Evolutionary conservation across 2,329 filamentous ascomycete genomes (phyloP).

Genomic region (Trichoderma citrinoviride): DNA sequence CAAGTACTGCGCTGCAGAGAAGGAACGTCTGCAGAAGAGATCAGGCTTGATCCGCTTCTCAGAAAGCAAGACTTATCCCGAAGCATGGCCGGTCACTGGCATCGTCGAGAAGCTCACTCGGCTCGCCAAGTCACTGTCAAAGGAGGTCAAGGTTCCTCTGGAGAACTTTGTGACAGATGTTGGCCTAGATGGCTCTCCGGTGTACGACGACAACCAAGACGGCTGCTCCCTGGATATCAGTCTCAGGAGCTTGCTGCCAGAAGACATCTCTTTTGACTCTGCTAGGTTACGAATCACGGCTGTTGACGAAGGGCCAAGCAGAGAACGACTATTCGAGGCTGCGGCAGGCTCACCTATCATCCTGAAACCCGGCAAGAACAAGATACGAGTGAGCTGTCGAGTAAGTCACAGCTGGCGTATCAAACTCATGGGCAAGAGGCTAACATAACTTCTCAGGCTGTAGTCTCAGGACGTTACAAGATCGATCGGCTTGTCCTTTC

Average conservation of each 20-base stretch:
- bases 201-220: constrained; percentile 69
- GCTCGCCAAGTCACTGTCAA: constrained; percentile 44
- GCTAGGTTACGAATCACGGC: constrained; percentile 63
- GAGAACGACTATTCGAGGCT: constrained; percentile 51
- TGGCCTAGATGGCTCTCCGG: constrained; percentile 63
- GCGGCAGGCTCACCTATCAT: constrained; percentile 26
- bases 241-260: constrained; percentile 69
- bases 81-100: constrained; percentile 44
- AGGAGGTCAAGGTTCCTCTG: constrained; percentile 66
- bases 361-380: constrained; percentile 50
- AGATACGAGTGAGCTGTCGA: constrained; percentile 37
- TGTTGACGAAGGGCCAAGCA: constrained; percentile 52
- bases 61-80: constrained; percentile 25
- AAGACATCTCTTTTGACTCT: constrained; percentile 64
- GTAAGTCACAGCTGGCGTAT: constrained; percentile 29
- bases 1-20: constrained; percentile 59
- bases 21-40: constrained; percentile 44
- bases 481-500: constrained; percentile 69
- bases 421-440: constrained; percentile 25
- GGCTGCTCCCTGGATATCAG: constrained; percentile 69
- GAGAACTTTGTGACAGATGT: constrained; percentile 71
- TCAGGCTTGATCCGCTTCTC: constrained; percentile 26
- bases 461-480: constrained; percentile 70
- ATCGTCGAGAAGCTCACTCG: constrained; percentile 48
- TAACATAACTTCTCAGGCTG: constrained; percentile 45